A percentile compares a stretch with the other conserved stretches of the same genome.
Conservation (phyloP, 2,329 filamentous ascomycete species). For the Hymenotorrendiella dingleyae region DNA sequence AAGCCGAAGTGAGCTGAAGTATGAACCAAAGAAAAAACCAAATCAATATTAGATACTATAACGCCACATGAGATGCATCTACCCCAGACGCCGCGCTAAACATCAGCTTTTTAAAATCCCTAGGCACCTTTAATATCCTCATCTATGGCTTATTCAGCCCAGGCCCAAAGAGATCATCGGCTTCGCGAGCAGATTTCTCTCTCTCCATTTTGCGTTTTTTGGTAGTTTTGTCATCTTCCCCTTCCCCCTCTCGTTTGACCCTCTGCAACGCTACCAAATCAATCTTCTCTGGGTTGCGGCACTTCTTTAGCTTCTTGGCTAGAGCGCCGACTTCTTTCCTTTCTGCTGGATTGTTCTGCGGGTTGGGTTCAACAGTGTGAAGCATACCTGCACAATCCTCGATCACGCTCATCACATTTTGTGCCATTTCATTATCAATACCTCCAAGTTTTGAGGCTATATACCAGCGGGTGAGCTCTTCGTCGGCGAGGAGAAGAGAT, state of each 20-base stretch:
- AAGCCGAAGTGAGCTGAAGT: too few species aligned
- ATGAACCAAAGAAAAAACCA: too few species aligned
- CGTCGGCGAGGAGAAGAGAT: constrained; percentile 70
- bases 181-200: constrained; percentile 32
- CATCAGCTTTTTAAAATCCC: constrained; percentile 5
- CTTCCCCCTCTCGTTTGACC: constrained; percentile 49
- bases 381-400: constrained; percentile 49
- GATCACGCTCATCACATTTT: constrained; percentile 46
- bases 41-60: too few species aligned
- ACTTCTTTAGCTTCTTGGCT: constrained; percentile 65
- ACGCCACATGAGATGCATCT: background rate
- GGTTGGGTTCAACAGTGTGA: constrained; percentile 43
- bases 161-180: constrained; percentile 31
- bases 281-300: constrained; percentile 66
- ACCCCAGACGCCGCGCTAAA: constrained; percentile 24
- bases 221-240: constrained; percentile 22
- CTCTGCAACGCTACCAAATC: constrained; percentile 61
- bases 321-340: constrained; percentile 49
- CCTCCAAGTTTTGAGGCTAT: constrained; percentile 26
- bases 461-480: constrained; percentile 41
- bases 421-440: constrained; percentile 27
- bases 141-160: constrained; percentile 15
- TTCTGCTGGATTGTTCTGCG: constrained; percentile 25
- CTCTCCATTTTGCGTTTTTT: constrained; percentile 39
- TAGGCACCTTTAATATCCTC: too few species aligned